Conservation (phyloP, 768 basidiomycete species). For the Amanita rubescens region DNA sequence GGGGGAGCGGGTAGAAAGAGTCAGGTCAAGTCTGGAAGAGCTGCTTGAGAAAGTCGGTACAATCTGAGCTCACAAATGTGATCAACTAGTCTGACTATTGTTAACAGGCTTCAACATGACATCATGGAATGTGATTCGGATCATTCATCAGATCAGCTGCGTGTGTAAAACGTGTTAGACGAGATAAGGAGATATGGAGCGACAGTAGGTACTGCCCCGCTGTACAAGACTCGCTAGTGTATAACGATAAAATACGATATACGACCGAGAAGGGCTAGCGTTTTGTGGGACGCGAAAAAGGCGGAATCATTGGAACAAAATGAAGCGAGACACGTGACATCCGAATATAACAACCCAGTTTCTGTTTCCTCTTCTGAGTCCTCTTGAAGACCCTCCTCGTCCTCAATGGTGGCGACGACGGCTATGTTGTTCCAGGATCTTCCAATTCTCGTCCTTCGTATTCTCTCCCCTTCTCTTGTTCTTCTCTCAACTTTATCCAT, state of each 20-base stretch:
- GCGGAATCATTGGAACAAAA: too few species aligned
- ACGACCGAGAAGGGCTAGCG: too few species aligned
- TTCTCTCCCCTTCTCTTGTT: conserved; percentile 63
- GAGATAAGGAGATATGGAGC: too few species aligned
- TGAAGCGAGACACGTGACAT: conserved; percentile 20
- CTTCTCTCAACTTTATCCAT: conserved; percentile 57
- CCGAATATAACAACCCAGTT: conserved; percentile 14
- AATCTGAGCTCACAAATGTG: too few species aligned
- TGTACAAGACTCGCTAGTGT: too few species aligned
- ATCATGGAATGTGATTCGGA: too few species aligned
- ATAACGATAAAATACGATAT: too few species aligned
- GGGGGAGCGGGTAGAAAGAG: conserved; percentile 46
- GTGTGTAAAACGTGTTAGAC: too few species aligned
- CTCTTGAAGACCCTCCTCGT: too few species aligned
- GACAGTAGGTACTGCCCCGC: too few species aligned
- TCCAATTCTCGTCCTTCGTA: conserved; percentile 49
- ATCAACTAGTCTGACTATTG: too few species aligned
- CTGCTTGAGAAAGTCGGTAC: conserved; percentile 24
- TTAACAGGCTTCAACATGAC: too few species aligned
- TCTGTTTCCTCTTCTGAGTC: conserved; percentile 3
- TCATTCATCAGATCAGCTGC: background rate
- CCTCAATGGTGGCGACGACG: conserved; percentile 19
- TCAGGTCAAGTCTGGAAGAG: conserved; percentile 50
- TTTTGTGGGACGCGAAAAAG: background rate
- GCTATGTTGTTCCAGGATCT: conserved; percentile 18